Evolutionary conservation across 2,329 filamentous ascomycete genomes (phyloP), one percentile per base, ranked within the genome.

Genomic region (Emmonsiellopsis sp.): DNA sequence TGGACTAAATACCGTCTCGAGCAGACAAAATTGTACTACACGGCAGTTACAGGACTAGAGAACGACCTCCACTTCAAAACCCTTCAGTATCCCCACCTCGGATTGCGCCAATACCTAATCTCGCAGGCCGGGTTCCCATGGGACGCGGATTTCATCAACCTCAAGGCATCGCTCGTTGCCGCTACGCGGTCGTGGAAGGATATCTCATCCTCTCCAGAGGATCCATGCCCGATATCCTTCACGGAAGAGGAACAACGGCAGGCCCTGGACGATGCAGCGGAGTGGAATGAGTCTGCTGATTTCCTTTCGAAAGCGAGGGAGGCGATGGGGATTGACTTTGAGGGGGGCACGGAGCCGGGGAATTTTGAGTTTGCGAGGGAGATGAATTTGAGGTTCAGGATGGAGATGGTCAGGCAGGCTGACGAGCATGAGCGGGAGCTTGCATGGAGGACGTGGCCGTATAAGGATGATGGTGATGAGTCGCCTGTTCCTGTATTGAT

Each of bases 241-340:
- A 16, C 45, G 7, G 16, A 13, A 4, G 52, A 44, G 9, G 56
- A 55, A 7, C 11, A 50, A 43, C 42, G 55, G 30, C 44, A 37
- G 26, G 50, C 50, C 30, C 7, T 56, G 16, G 11, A 42, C 5
- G 50, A 58, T 15, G 32, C 56, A 2, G 3, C 45, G 4, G 56
- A 56, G n/a, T 58, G 56, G 56, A 58, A 53, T 38, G 56, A 56
- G 16, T 58, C 49, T 26, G 54, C 26, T 10, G 46, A 44, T 20
- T 42, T 56, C 2, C 52, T 56, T 5, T 51, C 46, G 1, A 34
- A 11, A 7, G 35, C 51, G 5, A 32, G 50, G 16, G 41, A 58
- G 9, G 8, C 15, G 15, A 26, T 58, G 31, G 52, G 46, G 10
- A 51, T 56, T 37, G 54, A 58, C 26, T 32, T 34, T 2, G 54